Conservation (phyloP, 768 basidiomycete species). For the Podaxis sp. region DNA sequence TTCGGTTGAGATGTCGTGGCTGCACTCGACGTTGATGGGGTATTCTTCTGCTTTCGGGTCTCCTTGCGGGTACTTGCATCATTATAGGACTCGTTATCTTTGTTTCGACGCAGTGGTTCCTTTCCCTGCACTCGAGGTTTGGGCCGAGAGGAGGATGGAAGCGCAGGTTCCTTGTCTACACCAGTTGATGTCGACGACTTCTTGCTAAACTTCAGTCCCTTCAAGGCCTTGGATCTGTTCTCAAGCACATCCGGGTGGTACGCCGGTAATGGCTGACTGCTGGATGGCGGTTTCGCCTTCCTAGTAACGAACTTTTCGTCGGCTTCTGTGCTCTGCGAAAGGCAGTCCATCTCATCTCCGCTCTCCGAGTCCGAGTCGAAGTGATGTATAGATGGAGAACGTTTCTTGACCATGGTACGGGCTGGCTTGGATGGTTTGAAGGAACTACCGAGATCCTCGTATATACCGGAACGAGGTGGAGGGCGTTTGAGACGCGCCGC, state of each 20-base stretch:
- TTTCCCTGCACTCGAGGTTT: neutral
- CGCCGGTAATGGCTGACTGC: slow-evolving; percentile 14
- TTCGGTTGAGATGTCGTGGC: neutral
- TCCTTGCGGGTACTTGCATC: neutral
- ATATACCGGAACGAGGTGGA: neutral
- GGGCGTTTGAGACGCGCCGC: neutral
- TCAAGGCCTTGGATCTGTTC: slow-evolving; percentile 9
- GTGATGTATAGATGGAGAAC: neutral
- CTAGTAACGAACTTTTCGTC: slow-evolving; percentile 17
- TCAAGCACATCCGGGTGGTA: slow-evolving; percentile 15
- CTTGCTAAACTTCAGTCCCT: slow-evolving; percentile 35
- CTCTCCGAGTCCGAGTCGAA: neutral
- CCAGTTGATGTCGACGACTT: slow-evolving; percentile 23
- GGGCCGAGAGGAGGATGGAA: neutral
- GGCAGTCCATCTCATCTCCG: slow-evolving; percentile 24
- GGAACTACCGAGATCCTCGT: slow-evolving; percentile 11
- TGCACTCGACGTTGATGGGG: neutral
- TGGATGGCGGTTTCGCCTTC: neutral
- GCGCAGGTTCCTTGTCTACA: neutral
- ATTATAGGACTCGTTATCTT: neutral
- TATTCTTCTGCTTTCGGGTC: neutral
- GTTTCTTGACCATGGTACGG: neutral
- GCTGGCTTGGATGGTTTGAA: slow-evolving; percentile 1
- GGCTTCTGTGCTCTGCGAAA: slow-evolving; percentile 17
- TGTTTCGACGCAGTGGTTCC: neutral